Conservation (phyloP, 2,329 filamentous ascomycete genomes). For the Alternaria triticina region DNA sequence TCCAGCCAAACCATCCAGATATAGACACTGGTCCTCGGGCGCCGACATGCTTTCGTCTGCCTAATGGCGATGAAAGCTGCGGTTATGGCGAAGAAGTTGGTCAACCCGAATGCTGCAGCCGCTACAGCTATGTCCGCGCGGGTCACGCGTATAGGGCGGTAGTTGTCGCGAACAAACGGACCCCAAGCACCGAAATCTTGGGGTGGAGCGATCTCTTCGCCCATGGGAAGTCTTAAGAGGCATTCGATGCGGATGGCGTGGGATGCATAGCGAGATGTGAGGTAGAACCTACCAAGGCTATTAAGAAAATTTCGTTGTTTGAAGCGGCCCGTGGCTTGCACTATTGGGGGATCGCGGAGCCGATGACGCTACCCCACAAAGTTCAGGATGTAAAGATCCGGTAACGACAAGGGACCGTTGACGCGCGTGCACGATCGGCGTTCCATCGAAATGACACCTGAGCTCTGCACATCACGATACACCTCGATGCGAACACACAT, state of each 20-base stretch:
- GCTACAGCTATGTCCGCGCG: conserved; percentile 26
- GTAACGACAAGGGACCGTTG: neutral
- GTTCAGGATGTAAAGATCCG: neutral
- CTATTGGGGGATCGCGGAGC: conserved; percentile 2
- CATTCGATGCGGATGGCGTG: neutral
- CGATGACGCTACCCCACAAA: conserved; percentile 6
- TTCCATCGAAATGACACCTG: neutral
- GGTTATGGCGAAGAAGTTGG: conserved; percentile 24
- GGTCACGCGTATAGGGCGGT: conserved; percentile 23
- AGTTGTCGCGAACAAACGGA: conserved; percentile 32
- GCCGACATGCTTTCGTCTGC: conserved; percentile 30
- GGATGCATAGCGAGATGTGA: neutral
- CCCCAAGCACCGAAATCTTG: conserved; percentile 31
- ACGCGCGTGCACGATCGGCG: neutral
- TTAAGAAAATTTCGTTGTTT: neutral
- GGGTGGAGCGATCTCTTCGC: conserved; percentile 18
- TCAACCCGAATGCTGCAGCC: conserved; percentile 24
- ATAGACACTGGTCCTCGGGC: conserved; percentile 45
- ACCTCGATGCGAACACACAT: neutral
- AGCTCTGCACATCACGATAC: neutral
- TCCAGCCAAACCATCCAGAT: conserved; percentile 58
- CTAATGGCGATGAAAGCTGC: conserved; percentile 40
- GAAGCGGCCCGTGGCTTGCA: neutral
- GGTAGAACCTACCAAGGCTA: neutral
- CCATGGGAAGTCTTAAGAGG: conserved; percentile 10